Evolutionary conservation across 345 rosid species (phyloP).

Genomic region (Lepidium didymum): DNA sequence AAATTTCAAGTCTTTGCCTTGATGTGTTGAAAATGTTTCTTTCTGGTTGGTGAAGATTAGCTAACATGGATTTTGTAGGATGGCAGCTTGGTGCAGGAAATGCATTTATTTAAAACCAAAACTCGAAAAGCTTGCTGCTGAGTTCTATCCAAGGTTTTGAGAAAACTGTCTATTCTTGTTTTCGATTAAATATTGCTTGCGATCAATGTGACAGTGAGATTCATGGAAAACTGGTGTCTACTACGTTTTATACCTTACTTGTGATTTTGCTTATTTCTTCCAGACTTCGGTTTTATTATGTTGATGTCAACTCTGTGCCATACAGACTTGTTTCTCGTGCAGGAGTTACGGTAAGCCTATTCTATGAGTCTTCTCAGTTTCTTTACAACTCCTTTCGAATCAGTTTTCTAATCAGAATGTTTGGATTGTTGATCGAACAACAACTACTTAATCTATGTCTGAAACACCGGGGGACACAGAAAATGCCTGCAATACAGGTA

Average conservation of each 20-base stretch:
- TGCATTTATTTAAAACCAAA: slow-evolving; percentile 82
- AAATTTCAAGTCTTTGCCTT: not conserved
- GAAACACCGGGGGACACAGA: slow-evolving; percentile 35
- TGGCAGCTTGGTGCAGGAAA: slow-evolving; percentile 97
- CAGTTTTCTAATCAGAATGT: not conserved
- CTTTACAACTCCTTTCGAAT: not conserved
- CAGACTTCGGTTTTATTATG: slow-evolving; percentile 67
- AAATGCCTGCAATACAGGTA: slow-evolving; percentile 94
- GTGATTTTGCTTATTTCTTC: not conserved
- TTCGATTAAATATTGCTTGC: not conserved
- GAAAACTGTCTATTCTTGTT: not conserved
- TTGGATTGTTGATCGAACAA: not conserved
- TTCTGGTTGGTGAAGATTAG: slow-evolving; percentile 12
- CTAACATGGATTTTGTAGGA: slow-evolving; percentile 51
- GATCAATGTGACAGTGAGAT: not conserved
- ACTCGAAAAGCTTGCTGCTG: slow-evolving; percentile 86
- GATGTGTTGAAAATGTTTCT: not conserved
- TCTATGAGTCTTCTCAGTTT: not conserved
- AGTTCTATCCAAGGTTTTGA: slow-evolving; percentile 69
- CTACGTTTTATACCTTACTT: not conserved
- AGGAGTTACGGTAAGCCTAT: slow-evolving; percentile 73
- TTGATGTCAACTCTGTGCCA: slow-evolving; percentile 81
- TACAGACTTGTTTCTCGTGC: slow-evolving; percentile 70
- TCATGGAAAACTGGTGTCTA: not conserved
- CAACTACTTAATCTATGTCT: not conserved